Evolutionary conservation across 331 rosid genomes (phyloP).

Genomic region (Telfairia occidentalis): DNA sequence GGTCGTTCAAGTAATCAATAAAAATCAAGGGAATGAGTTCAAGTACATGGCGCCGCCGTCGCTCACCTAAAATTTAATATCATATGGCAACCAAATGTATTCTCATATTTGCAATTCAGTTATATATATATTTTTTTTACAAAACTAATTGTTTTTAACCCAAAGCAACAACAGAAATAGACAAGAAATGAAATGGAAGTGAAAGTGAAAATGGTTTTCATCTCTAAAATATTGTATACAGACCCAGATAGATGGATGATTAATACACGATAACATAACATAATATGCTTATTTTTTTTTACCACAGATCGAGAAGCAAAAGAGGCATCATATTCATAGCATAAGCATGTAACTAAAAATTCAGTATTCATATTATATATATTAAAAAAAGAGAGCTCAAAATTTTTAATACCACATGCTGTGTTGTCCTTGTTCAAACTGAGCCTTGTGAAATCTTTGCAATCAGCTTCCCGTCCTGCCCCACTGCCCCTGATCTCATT

Average conservation of each 20-base stretch:
- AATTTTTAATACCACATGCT: constrained; percentile 6
- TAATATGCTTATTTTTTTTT: background rate
- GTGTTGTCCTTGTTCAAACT: background rate
- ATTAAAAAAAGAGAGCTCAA: background rate
- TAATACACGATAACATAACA: background rate
- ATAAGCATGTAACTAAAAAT: background rate
- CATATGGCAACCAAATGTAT: too few relatives aligned
- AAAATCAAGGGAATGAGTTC: too few relatives aligned
- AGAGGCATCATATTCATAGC: background rate
- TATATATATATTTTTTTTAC: too few relatives aligned
- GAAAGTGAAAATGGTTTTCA: background rate
- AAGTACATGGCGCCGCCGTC: too few relatives aligned
- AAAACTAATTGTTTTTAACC: too few relatives aligned
- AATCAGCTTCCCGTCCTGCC: constrained; percentile 13
- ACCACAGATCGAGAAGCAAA: background rate
- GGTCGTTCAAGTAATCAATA: too few relatives aligned
- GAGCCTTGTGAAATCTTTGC: constrained; percentile 11
- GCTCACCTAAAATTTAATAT: too few relatives aligned
- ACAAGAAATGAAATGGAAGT: background rate
- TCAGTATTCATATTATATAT: background rate
- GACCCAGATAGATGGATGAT: background rate
- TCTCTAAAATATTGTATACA: background rate
- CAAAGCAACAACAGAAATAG: background rate
- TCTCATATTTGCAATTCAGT: too few relatives aligned
- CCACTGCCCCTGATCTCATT: constrained; percentile 9